Percentiles rank a stretch among this genome's conserved stretches.
Conservation (phyloP, 148 eudicot species). For the Hydrangea macrophylla region DNA sequence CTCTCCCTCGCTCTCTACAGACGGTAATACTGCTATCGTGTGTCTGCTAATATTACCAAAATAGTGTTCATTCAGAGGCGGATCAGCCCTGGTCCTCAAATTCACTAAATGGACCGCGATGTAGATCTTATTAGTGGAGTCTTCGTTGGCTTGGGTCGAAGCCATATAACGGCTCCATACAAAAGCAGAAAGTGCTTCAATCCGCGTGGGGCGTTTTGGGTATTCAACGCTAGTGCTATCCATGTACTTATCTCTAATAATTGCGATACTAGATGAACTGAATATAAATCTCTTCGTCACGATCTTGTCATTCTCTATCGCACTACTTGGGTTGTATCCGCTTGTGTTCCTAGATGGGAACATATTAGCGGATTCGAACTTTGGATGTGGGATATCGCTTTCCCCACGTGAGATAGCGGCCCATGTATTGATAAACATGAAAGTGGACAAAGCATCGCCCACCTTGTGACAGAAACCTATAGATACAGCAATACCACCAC, state of each 20-base stretch:
- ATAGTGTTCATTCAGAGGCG: conserved; percentile 13
- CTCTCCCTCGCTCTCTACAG: neutral
- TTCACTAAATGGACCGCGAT: conserved; percentile 10
- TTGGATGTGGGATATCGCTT: neutral
- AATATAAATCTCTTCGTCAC: conserved; percentile 27
- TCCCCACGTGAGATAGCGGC: conserved; percentile 19
- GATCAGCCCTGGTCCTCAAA: too few relatives aligned
- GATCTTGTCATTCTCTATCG: conserved; percentile 8
- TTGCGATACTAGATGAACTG: conserved; percentile 11
- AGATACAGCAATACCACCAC: conserved; percentile 34
- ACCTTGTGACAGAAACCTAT: conserved; percentile 26
- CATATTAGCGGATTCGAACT: conserved; percentile 15
- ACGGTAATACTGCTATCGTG: neutral
- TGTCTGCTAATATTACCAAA: conserved; percentile 27
- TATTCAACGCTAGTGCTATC: neutral
- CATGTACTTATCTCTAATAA: conserved; percentile 8
- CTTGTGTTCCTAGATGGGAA: conserved; percentile 22
- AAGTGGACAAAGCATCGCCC: conserved; percentile 29
- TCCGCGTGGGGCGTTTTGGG: conserved; percentile 8
- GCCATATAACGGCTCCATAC: conserved; percentile 26
- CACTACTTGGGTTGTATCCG: neutral
- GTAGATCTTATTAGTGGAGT: neutral
- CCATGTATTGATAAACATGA: conserved; percentile 35
- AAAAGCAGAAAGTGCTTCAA: conserved; percentile 29
- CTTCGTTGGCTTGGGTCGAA: neutral